These are phyloP conservation scores for Colletotrichum simmondsii DNA, from an alignment of 2,329 filamentous ascomycete species.

Conservation along the genomic window DNA sequence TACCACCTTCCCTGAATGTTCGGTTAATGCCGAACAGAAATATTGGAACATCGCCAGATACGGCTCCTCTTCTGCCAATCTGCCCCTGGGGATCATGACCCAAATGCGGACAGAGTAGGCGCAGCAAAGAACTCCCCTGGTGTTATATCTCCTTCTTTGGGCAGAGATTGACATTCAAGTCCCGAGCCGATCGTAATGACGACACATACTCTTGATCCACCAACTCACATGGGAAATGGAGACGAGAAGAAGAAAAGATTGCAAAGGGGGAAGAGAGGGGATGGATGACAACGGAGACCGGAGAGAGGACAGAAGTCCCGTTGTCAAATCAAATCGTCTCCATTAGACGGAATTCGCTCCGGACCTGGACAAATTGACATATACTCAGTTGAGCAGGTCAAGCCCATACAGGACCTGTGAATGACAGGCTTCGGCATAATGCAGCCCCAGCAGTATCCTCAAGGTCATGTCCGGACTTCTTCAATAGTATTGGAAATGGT, in stretches of 20 bases:
- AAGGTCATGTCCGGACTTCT: too few relatives aligned
- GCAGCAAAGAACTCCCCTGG: background rate
- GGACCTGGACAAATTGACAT: background rate
- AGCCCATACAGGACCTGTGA: too few relatives aligned
- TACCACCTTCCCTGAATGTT: background rate
- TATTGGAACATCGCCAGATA: background rate
- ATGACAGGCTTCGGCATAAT: too few relatives aligned
- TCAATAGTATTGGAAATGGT: too few relatives aligned
- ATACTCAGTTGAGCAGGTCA: background rate
- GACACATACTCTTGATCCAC: conserved; percentile 5
- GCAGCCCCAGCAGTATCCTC: too few relatives aligned
- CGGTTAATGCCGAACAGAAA: conserved; percentile 22
- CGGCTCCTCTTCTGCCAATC: background rate
- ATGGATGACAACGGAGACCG: too few relatives aligned
- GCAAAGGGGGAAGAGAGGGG: background rate
- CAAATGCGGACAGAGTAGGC: background rate
- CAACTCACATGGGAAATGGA: background rate
- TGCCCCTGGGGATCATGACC: too few relatives aligned
- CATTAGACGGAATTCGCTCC: background rate
- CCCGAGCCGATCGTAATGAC: conserved; percentile 33
- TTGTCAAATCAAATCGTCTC: background rate
- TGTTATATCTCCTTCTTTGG: background rate
- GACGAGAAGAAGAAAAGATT: background rate
- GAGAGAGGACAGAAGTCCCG: background rate
- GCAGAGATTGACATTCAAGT: conserved; percentile 11